These are phyloP conservation scores for Pestalotiopsis fici DNA, from an alignment of 2,329 filamentous ascomycete genomes.

Conservation along the genomic window DNA sequence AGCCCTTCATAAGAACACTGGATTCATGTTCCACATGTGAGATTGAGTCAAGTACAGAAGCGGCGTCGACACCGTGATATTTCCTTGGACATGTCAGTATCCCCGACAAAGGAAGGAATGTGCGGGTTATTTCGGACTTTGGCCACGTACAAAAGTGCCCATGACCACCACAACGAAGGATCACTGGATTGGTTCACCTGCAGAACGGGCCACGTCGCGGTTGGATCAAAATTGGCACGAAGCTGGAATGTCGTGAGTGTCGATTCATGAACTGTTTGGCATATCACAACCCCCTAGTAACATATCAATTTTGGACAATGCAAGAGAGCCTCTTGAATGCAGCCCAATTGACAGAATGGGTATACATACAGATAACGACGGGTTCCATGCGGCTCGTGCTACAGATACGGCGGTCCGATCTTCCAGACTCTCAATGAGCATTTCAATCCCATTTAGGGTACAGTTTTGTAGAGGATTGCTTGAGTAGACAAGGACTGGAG, in stretches of 20 bases:
- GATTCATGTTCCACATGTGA: too few species aligned
- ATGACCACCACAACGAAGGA: neutral
- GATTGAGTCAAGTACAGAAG: too few species aligned
- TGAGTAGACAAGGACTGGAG: neutral
- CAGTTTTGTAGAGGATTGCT: neutral
- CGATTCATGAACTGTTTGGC: neutral
- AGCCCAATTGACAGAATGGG: neutral
- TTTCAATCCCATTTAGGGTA: neutral
- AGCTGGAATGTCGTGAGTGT: neutral
- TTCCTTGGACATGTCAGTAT: too few species aligned
- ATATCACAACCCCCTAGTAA: too few species aligned
- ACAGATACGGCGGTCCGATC: neutral
- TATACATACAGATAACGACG: neutral
- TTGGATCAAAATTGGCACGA: neutral
- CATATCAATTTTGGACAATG: too few species aligned
- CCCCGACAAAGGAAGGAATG: too few species aligned
- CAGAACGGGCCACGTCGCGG: neutral
- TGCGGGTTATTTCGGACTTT: too few species aligned
- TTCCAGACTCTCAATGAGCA: neutral
- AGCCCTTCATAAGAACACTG: too few species aligned
- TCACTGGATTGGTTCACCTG: neutral
- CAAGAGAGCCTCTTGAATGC: neutral
- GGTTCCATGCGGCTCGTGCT: neutral
- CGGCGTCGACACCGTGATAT: too few species aligned
- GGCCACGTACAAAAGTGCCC: neutral